Percentiles rank a stretch among this genome's conserved stretches.
phyloP scores from a whole-genome alignment of 306 rosid genomes.

The Geum urbanum region DNA sequence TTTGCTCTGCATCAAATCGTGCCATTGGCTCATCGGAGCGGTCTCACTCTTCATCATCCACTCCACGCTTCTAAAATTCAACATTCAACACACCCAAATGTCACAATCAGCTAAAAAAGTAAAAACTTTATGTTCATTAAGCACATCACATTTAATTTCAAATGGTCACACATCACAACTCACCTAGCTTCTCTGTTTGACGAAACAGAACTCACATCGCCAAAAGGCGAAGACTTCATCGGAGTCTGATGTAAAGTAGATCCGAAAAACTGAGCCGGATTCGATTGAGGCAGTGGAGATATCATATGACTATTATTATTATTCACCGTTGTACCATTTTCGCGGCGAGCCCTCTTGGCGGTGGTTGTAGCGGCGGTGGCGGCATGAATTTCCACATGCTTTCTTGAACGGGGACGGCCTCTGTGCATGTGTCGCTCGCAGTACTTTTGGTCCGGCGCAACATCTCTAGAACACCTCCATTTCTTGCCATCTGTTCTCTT shows the following conservation, averaged over 20 bases:
- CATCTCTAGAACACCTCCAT: conserved; percentile 87
- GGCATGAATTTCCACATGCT: conserved; percentile 82
- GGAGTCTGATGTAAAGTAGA: conserved; percentile 33
- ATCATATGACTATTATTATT: conserved; percentile 15
- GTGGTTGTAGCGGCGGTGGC: conserved; percentile 1
- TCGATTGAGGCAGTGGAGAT: conserved; percentile 23
- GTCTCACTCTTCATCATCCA: conserved; percentile 60
- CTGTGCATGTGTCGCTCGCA: conserved; percentile 88
- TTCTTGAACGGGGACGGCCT: conserved; percentile 98
- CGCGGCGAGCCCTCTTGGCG: conserved; percentile 50
- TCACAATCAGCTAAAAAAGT: background rate
- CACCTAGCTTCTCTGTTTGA: conserved; percentile 47
- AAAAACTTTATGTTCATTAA: too few relatives aligned
- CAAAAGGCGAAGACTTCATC: conserved; percentile 33
- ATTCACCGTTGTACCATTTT: background rate
- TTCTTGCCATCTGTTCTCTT: conserved; percentile 81
- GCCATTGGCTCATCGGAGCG: conserved; percentile 50
- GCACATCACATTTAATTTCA: too few relatives aligned
- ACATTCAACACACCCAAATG: background rate
- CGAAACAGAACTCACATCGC: conserved; percentile 28
- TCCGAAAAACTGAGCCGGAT: conserved; percentile 39
- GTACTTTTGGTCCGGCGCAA: conserved; percentile 65
- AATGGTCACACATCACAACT: background rate
- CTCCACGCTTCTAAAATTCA: conserved; percentile 44
- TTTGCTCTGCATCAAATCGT: conserved; percentile 45